These are phyloP conservation scores for Castanopsis chinensis DNA, from an alignment of 306 rosid species.

Conservation along the genomic window DNA sequence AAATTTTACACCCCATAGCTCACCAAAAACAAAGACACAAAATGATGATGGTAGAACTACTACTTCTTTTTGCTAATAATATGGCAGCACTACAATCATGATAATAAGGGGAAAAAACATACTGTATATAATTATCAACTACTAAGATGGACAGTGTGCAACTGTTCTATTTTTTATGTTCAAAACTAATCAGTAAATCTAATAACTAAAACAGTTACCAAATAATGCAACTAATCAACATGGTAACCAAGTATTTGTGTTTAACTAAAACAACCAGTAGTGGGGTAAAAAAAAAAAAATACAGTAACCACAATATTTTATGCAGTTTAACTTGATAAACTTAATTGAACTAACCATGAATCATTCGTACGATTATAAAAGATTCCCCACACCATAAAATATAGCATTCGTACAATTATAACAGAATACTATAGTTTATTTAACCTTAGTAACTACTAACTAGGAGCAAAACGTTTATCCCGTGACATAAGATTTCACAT, in stretches of 20 bases:
- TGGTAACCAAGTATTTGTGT: neutral
- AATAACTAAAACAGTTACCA: neutral
- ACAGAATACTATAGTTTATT: neutral
- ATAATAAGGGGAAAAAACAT: neutral
- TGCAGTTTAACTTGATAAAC: neutral
- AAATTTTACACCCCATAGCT: neutral
- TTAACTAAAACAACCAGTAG: neutral
- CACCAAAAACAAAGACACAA: neutral
- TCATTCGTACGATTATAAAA: neutral
- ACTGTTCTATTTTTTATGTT: neutral
- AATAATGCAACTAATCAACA: neutral
- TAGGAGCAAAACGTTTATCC: neutral
- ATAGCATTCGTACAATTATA: neutral
- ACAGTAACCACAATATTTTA: neutral
- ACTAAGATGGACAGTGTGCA: neutral
- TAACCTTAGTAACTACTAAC: too few species aligned
- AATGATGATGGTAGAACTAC: neutral
- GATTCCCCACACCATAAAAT: neutral
- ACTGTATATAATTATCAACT: neutral
- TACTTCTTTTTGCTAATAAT: too few species aligned
- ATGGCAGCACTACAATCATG: neutral
- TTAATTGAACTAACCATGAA: neutral
- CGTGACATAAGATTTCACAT: neutral
- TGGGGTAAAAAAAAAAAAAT: neutral
- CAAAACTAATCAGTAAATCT: neutral